Evolutionary conservation across 2,329 filamentous ascomycete genomes (phyloP), one percentile per base, ranked within the genome.

Genomic region (Aspergillus novofumigatus): DNA sequence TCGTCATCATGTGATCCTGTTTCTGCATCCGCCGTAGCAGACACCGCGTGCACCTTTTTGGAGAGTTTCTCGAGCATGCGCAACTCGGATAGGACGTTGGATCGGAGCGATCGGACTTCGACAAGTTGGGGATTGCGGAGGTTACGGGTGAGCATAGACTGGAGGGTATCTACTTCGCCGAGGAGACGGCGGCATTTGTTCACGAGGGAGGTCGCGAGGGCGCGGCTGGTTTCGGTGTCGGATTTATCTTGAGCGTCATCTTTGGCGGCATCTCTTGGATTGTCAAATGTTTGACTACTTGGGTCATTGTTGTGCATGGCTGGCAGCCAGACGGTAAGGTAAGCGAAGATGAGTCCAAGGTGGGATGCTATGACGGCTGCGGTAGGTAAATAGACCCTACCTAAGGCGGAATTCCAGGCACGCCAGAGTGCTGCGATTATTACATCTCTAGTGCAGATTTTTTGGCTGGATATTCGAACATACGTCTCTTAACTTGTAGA

Each of bases 81-180:
- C 57, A 81, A 65, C 61, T 84, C 82, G 1, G 79, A 73, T 44
- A 76, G 67, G 3, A 83, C 68, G 17, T 73, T 77, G 10, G 74
- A 76, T 44, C 75, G 78, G 59, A 84, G 80, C 28, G 77, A 75
- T 10, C 80, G 75, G 49, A 81, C 66, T 59, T 84, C 81, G 6
- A 83, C 76, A 20, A 72, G 66, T 55, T 80, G 75, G 17, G 79
- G 77, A 56, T 77, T 77, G 35, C 76, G 77, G 44, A 74, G 69
- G 3, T 68, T 68, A n/a, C 68, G 52, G 38, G 68, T 67, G 47
- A 82, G 66, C 50, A 76, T 72, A 17, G 66, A 53, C 59, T 78
- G 74, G 58, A 81, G 78, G 29, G 74, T 62, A 49, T 78, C 73
- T 17, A 83, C 64, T 61, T 82, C 80, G 17, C 68, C 60, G 32